These are phyloP conservation scores for Ophiostoma sp. DNA, from an alignment of 2,329 filamentous ascomycete genomes.

Conservation along the genomic window DNA sequence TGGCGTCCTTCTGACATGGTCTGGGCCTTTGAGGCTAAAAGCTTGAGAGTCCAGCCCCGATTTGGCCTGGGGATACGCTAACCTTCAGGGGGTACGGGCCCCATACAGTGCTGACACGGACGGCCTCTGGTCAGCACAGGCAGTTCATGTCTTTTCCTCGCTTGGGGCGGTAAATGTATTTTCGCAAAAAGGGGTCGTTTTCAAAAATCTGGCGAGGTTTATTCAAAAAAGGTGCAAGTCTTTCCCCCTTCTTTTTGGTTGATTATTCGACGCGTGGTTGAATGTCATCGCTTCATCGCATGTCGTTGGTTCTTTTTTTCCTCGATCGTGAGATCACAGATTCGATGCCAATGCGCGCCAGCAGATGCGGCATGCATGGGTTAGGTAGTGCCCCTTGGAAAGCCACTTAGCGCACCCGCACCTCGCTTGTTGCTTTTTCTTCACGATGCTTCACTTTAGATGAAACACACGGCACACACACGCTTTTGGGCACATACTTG, in stretches of 20 bases:
- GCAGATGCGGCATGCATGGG: conserved; percentile 12
- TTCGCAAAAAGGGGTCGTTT: neutral
- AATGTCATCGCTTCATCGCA: neutral
- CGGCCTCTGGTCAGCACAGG: neutral
- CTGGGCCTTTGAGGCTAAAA: neutral
- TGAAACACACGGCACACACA: neutral
- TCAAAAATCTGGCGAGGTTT: neutral
- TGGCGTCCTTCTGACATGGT: neutral
- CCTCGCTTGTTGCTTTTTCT: neutral
- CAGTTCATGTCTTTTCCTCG: neutral
- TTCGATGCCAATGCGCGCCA: conserved; percentile 5
- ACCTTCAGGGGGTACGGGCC: neutral
- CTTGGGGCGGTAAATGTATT: neutral
- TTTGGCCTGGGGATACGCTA: neutral
- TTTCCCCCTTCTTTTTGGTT: neutral
- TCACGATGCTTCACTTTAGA: conserved; percentile 16
- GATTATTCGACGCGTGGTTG: neutral
- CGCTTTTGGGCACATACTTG: neutral
- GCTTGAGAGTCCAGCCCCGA: neutral
- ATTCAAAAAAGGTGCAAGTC: too few species aligned
- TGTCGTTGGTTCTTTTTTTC: neutral
- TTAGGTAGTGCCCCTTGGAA: neutral
- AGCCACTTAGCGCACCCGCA: neutral
- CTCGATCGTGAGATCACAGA: neutral
- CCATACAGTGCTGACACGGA: conserved; percentile 10